These are phyloP conservation scores for Podospora appendiculata DNA, from an alignment of 495 filamentous ascomycete genomes.

Conservation along the genomic window DNA sequence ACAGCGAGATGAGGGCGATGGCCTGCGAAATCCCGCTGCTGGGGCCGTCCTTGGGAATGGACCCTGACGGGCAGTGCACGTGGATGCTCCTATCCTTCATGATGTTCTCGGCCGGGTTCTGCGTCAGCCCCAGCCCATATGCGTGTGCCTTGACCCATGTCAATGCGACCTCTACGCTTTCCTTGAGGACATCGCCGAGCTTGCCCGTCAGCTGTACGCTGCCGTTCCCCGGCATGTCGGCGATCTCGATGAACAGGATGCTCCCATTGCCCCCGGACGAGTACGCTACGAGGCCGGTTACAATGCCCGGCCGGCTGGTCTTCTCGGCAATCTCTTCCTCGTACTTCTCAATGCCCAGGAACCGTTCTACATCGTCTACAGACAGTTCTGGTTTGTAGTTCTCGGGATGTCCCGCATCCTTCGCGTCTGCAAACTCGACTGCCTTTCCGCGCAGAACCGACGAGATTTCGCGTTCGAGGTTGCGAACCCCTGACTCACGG, in stretches of 20 bases:
- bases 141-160: conserved; percentile 96
- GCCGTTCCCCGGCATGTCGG: conserved; percentile 91
- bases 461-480: conserved; percentile 91
- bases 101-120: conserved; percentile 77
- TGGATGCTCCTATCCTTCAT: conserved; percentile 94
- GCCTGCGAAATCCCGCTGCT: conserved; percentile 92
- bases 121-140: conserved; percentile 78
- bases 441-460: conserved; percentile 93
- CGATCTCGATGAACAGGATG: conserved; percentile 97
- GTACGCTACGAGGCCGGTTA: conserved; percentile 97
- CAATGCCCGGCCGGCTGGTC: conserved; percentile 79
- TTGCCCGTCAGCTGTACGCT: conserved; percentile 96
- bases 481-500: conserved; percentile 94
- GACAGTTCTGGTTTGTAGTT: conserved; percentile 69
- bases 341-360: conserved; percentile 89
- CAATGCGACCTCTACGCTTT: conserved; percentile 91
- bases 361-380: conserved; percentile 74
- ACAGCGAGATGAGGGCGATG: conserved; percentile 85
- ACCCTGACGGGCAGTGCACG: conserved; percentile 91
- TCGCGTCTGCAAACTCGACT: conserved; percentile 85
- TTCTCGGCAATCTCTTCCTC: conserved; percentile 94
- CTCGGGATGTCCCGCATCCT: conserved; percentile 61
- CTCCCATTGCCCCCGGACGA: conserved; percentile 86
- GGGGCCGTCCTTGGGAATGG: conserved; percentile 87
- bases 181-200: conserved; percentile 95